These are phyloP conservation scores for Blepharisma undulans DNA, from an alignment of 169 alveolate genomes.

Conservation along the genomic window DNA sequence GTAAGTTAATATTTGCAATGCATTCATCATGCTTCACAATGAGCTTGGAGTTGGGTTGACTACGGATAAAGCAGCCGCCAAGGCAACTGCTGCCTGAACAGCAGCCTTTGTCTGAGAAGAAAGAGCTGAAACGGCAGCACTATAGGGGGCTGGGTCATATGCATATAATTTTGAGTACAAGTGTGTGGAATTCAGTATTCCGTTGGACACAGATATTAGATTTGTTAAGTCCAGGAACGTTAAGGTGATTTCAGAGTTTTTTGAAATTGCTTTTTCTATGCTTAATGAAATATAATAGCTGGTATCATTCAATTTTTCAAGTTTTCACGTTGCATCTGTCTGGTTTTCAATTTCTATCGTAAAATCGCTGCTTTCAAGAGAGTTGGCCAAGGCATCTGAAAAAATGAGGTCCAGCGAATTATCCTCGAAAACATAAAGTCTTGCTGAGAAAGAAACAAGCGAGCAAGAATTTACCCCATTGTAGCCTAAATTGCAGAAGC, in stretches of 20 bases:
- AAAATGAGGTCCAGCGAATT: background rate
- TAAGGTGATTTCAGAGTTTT: background rate
- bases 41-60: background rate
- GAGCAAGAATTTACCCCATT: background rate
- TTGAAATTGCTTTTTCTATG: background rate
- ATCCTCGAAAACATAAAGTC: background rate
- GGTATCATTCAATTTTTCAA: background rate
- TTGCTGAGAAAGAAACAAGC: background rate
- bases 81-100: background rate
- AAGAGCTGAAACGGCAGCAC: background rate
- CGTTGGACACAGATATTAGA: background rate
- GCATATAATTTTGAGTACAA: background rate
- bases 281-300: background rate
- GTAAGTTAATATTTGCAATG: background rate
- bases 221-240: background rate
- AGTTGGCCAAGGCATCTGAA: background rate
- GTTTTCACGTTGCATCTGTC: background rate
- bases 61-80: background rate
- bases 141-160: background rate
- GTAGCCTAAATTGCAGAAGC: background rate
- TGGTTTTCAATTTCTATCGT: background rate
- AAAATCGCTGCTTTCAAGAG: background rate
- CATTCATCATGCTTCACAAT: background rate
- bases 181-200: background rate
- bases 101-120: background rate